These are phyloP conservation scores for Penicillium salamii DNA, from an alignment of 495 filamentous ascomycete species.

Conservation along the genomic window DNA sequence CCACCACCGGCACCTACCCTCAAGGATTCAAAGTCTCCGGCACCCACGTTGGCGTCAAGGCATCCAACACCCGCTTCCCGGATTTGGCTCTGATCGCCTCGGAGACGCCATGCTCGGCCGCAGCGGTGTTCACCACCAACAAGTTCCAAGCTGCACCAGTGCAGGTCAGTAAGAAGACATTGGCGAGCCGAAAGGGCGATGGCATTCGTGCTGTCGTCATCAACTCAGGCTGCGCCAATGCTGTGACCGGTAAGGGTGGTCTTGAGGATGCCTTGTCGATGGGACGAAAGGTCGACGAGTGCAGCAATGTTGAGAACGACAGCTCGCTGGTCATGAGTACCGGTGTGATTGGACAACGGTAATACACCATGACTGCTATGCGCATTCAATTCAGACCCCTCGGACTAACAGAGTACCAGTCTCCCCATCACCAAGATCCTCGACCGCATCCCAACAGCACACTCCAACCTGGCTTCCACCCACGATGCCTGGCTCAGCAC, in stretches of 20 bases:
- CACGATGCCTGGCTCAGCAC: constrained; percentile 85
- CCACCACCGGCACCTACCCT: constrained; percentile 79
- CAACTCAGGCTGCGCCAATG: constrained; percentile 97
- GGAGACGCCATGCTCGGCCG: constrained; percentile 83
- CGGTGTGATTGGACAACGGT: constrained; percentile 95
- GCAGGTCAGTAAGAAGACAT: constrained; percentile 70
- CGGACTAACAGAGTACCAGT: constrained; percentile 38
- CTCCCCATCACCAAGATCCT: constrained; percentile 91
- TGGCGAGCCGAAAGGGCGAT: constrained; percentile 61
- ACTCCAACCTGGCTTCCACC: constrained; percentile 62
- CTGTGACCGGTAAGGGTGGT: constrained; percentile 89
- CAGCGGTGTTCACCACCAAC: constrained; percentile 96
- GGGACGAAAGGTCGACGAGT: constrained; percentile 73
- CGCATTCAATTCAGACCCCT: no score
- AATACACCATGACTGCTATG: no score
- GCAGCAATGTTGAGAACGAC: constrained; percentile 57
- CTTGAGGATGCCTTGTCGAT: constrained; percentile 85
- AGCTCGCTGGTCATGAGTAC: constrained; percentile 94
- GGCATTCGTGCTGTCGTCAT: constrained; percentile 81
- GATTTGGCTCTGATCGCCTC: constrained; percentile 89
- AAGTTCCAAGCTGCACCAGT: constrained; percentile 97
- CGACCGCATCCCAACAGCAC: constrained; percentile 71
- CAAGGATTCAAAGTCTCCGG: constrained; percentile 85
- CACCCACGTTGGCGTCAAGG: constrained; percentile 91
- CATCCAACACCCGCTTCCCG: constrained; percentile 80